Conservation (phyloP, 1,284 basidiomycete species). For the Fomitopsis betulina region DNA sequence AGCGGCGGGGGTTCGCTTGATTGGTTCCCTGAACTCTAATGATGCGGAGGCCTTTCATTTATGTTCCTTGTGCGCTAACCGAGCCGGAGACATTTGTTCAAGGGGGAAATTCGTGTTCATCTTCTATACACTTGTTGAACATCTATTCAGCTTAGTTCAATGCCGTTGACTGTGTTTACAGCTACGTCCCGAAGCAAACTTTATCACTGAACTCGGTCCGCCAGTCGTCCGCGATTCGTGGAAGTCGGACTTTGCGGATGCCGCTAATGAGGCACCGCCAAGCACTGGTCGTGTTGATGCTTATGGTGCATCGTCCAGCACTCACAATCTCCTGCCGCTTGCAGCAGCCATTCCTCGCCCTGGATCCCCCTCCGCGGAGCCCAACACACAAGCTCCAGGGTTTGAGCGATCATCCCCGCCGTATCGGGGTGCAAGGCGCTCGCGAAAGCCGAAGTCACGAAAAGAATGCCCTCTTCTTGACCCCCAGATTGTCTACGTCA, state of each 20-base stretch:
- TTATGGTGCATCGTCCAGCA: neutral
- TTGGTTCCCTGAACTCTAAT: too few species aligned
- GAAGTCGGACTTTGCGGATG: slow-evolving; percentile 33
- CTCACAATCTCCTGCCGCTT: slow-evolving; percentile 2
- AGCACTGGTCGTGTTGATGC: slow-evolving; percentile 29
- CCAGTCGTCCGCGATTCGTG: slow-evolving; percentile 69
- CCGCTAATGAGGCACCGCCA: slow-evolving; percentile 14
- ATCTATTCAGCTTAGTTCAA: neutral
- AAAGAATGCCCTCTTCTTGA: neutral
- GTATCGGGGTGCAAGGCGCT: neutral
- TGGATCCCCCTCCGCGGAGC: neutral
- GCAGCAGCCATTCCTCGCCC: slow-evolving; percentile 3
- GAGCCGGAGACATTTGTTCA: too few species aligned
- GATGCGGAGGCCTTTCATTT: too few species aligned
- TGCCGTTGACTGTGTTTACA: slow-evolving; percentile 22
- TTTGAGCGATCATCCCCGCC: neutral
- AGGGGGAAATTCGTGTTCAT: too few species aligned
- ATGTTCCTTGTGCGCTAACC: too few species aligned
- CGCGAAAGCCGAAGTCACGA: neutral
- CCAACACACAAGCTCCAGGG: neutral
- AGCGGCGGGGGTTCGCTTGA: too few species aligned
- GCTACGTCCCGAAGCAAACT: slow-evolving; percentile 68
- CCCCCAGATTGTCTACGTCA: neutral
- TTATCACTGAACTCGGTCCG: slow-evolving; percentile 65
- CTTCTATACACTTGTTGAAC: neutral